Base-by-base conservation (phyloP, 2,329 filamentous ascomycete species). In the Aaosphaeria pasadenensis region DNA sequence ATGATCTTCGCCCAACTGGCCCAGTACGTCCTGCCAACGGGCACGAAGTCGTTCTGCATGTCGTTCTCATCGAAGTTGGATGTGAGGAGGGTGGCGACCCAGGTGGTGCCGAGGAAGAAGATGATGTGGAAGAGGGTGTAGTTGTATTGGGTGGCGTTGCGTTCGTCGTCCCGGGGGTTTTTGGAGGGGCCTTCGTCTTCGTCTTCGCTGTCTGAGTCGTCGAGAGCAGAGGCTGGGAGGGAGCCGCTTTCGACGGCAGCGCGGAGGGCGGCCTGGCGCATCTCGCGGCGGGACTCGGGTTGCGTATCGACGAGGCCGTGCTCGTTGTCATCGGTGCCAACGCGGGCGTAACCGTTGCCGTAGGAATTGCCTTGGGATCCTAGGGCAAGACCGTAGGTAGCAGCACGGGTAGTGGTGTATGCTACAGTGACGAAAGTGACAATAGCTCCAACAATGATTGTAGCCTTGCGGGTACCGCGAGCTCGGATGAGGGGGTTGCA, bases 1-100 rank as follows among this genome's bases (percentile, higher is more conserved):
- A 96, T 85, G 70, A 99, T 97, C 83, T 99, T 99, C 59, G 96
- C 91, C 94, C 95, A 99, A 66, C 90, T 96, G 31, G 94, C 94
- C 82, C 91, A 95, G 72, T 97, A 95, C 5, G 92, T 97, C 50
- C 94, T 81, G 17, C 94, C 94, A 4, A 99, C 92, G 0, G 92
- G 89, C 2, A 90, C 89, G 71, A 99, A 97, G 63, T 91, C 86
- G 43, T 83, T 79, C 46, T 81, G 60, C 43, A 70, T 62, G 33
- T 68, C 80, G 41, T 81, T 78, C 50, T 84, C 83, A 56, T 88
- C 80, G 52, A 88, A 83, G 62, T 89, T 88, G 75, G 91, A 88
- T 1, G 87, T 89, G 48, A 99, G 79, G 33, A 99, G 77, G 0
- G 91, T 97, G 2, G 91, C 91, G 4, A 97, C 91, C 94, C 94